These are phyloP conservation scores for Pythium rishiriense DNA, from an alignment of 352 stramenopile genomes.

Conservation along the genomic window DNA sequence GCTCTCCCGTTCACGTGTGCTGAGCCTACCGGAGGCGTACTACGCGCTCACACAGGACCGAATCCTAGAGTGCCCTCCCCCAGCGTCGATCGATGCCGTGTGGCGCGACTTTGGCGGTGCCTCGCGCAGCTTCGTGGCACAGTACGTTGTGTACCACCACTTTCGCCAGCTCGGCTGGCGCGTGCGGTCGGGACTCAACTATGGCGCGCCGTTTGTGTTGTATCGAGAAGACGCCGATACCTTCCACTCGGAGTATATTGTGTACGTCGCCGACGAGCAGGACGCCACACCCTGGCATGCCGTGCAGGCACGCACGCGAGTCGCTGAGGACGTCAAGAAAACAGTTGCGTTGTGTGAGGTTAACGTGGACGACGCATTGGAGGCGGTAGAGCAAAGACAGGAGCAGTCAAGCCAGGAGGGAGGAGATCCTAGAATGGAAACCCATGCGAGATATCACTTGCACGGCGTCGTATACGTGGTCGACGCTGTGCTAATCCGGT, in stretches of 20 bases:
- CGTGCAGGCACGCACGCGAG: slow-evolving; percentile 67
- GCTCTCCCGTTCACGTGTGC: slow-evolving; percentile 23
- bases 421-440: slow-evolving; percentile 3
- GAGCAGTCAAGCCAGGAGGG: neutral
- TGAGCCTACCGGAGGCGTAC: slow-evolving; percentile 54
- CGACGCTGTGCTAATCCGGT: slow-evolving; percentile 51
- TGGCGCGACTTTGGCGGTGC: slow-evolving; percentile 41
- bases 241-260: slow-evolving; percentile 79
- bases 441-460: slow-evolving; percentile 36
- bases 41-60: slow-evolving; percentile 36
- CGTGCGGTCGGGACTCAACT: slow-evolving; percentile 64
- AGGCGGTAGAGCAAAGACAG: neutral
- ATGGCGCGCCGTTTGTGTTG: slow-evolving; percentile 67
- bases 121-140: slow-evolving; percentile 35
- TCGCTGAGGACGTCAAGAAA: slow-evolving; percentile 81
- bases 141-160: slow-evolving; percentile 58
- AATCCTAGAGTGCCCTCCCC: slow-evolving; percentile 23
- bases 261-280: slow-evolving; percentile 41
- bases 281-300: slow-evolving; percentile 38
- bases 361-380: neutral
- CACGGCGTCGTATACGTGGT: slow-evolving; percentile 37
- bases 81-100: slow-evolving; percentile 18
- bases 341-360: slow-evolving; percentile 66
- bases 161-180: slow-evolving; percentile 57
- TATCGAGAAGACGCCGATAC: slow-evolving; percentile 52